phyloP scores from a whole-genome alignment of 192 early-diverging fungal species.

The Coemansia biformis region DNA sequence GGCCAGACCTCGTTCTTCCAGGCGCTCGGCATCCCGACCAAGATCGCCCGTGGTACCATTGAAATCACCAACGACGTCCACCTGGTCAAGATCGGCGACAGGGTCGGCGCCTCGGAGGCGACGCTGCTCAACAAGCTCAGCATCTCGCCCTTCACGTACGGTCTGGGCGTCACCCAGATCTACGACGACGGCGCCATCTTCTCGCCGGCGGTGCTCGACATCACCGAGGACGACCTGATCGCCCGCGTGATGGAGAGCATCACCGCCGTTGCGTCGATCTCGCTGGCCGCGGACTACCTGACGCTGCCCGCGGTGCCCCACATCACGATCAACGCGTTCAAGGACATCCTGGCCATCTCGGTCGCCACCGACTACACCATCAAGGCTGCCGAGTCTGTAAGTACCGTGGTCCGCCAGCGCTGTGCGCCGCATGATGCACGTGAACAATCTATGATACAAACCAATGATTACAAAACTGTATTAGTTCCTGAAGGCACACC shows the following conservation, averaged over 20 bases:
- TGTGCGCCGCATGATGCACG: slow-evolving; percentile 29
- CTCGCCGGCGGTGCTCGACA: slow-evolving; percentile 82
- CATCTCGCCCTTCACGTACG: slow-evolving; percentile 99
- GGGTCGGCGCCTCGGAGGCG: slow-evolving; percentile 98
- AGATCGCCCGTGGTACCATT: slow-evolving; percentile 99
- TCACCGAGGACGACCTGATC: slow-evolving; percentile 69
- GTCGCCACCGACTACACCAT: slow-evolving; percentile 88
- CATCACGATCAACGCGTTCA: slow-evolving; percentile 95
- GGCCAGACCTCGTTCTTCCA: slow-evolving; percentile 99
- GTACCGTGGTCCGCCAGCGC: slow-evolving; percentile 18
- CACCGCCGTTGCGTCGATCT: slow-evolving; percentile 74
- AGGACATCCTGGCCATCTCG: slow-evolving; percentile 90
- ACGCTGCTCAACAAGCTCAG: slow-evolving; percentile 98
- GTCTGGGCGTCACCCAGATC: slow-evolving; percentile 88
- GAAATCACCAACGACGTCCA: slow-evolving; percentile 96
- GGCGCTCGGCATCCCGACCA: slow-evolving; percentile 99
- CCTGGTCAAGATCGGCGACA: slow-evolving; percentile 81
- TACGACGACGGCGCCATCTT: slow-evolving; percentile 90
- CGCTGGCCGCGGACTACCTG: slow-evolving; percentile 71
- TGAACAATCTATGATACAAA: slow-evolving; percentile 49
- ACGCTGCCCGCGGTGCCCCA: slow-evolving; percentile 89
- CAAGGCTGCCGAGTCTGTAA: slow-evolving; percentile 70
- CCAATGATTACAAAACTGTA: slow-evolving; percentile 57
- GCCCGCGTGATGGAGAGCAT: slow-evolving; percentile 64
- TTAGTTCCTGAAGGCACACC: slow-evolving; percentile 62